Base-by-base conservation (phyloP, 257 asterid species). In the Anisodus tanguticus region DNA sequence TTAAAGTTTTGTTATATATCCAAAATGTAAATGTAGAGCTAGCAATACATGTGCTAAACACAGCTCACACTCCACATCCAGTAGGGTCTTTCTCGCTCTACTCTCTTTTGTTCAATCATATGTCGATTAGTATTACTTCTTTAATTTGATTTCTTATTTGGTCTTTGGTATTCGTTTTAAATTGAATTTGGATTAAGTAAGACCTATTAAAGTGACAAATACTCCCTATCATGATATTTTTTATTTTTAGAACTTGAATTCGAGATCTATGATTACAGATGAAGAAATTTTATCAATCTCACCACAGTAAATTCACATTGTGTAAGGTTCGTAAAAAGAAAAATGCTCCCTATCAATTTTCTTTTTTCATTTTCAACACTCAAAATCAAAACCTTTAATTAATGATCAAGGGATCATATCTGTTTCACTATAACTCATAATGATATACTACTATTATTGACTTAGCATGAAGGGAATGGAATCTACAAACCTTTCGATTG, bases 31-130 rank as follows among this genome's bases (percentile, higher is more conserved):
- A 58, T 45, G 51, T 68, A 15, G 77, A 39, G 53, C 8, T 39
- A 69, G 54, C 77, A 69, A 12, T 26, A 53, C 81, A 76, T 76
- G 81, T 76, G 81, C 81, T 49, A 51, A 31, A 76, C 22, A 76
- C 81, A 76, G 47, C 81, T 76, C 81, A 76, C 63, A 76, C 81
- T 76, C 64, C 81, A 76, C 81, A 76, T 76, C 47, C 22, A 51
- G 63, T 76, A 76, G 81, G 81, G 81, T 76, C 62, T 76, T 13
- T 12, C 8, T 71, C 13, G 17, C 35, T 22, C 9, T 47, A 71
- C 57, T 71, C 13, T 43, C 57, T 17, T 71, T 43, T 76, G 81
- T 63, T 76, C 62, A 76, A 76, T 76, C 45, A 49, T 49, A 12
- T 49, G 80, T 49, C 60, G 47, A 76, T 74, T 11, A 39, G 31